These are phyloP conservation scores for Emergomyces africanus DNA, from an alignment of 2,329 filamentous ascomycete genomes.

Conservation along the genomic window DNA sequence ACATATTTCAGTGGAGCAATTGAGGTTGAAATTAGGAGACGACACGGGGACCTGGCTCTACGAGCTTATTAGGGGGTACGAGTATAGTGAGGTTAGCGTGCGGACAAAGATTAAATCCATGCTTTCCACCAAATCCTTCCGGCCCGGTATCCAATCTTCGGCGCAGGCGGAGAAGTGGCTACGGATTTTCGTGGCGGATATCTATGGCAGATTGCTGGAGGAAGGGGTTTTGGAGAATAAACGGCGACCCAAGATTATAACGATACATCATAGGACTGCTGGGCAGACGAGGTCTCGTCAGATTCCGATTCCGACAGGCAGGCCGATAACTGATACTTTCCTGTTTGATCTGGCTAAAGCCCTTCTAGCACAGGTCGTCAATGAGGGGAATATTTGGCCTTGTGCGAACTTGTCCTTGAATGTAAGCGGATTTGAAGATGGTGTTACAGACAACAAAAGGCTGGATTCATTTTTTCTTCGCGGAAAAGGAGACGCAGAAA, in stretches of 20 bases:
- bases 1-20: constrained; percentile 55
- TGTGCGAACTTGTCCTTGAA: constrained; percentile 82
- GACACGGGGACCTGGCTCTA: constrained; percentile 81
- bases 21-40: constrained; percentile 67
- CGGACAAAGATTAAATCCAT: constrained; percentile 93
- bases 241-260: constrained; percentile 72
- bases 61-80: constrained; percentile 71
- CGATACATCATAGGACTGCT: constrained; percentile 62
- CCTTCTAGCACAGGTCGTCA: constrained; percentile 62
- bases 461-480: constrained; percentile 77
- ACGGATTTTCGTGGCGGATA: constrained; percentile 81
- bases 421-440: constrained; percentile 87
- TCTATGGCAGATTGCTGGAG: constrained; percentile 77
- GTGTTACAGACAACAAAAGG: constrained; percentile 66
- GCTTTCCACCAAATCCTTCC: constrained; percentile 91
- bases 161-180: constrained; percentile 80
- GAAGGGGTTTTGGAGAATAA: constrained; percentile 82
- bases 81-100: constrained; percentile 77
- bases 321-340: constrained; percentile 54
- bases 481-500: constrained; percentile 13
- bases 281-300: constrained; percentile 63
- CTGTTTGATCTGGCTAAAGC: constrained; percentile 66
- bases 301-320: constrained; percentile 63
- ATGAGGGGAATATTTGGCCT: constrained; percentile 73
- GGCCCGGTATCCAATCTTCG: constrained; percentile 62